Evolutionary conservation across 2,329 filamentous ascomycete genomes (phyloP), one percentile per base, ranked within the genome.

Genomic region (Curvularia sp.): DNA sequence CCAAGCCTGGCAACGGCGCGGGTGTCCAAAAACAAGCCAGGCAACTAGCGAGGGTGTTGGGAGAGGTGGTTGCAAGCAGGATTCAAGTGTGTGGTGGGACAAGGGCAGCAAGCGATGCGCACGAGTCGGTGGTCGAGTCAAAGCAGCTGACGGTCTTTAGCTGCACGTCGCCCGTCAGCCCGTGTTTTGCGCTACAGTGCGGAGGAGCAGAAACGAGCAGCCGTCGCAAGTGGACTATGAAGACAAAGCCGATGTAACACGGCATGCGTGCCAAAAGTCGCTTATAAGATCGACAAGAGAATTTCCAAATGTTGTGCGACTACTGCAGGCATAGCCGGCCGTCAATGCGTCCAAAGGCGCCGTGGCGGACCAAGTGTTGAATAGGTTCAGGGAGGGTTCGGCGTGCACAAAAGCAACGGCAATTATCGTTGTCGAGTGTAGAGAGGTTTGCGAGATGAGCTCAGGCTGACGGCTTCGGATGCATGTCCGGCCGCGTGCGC

Each of bases 131-230:
- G n/a, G 48, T 60, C 52, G 56, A 61, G 52, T 50, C 55, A 55
- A 50, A 42, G 57, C 67, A 73, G 70, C 67, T 75, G 71, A 74
- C 69, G 66, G 64, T 24, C 44, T 46, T 35, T 53, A 57, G 58
- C 69, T 74, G 73, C 71, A 74, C 56, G 62, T 69, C 65, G 67
- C 68, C 67, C 70, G 68, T 61, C 41, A 60, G 65, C 61, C 53
- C 58, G 61, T 65, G 51, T 53, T 62, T 60, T 65, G 65, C 61
- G 58, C 62, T 53, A 67, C 62, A 47, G 15, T 47, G 42, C 53
- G 61, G 57, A 60, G 26, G 42, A 47, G 43, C 51, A 50, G 24
- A 47, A 24, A 33, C 39, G 28, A 42, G 46, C 42, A 66, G 49
- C 56, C 53, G 57, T 54, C 42, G 51, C 57, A 51, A 51, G 57